Evolutionary conservation across 495 filamentous ascomycete species (phyloP).

Genomic region (Trichoderma erinaceum): DNA sequence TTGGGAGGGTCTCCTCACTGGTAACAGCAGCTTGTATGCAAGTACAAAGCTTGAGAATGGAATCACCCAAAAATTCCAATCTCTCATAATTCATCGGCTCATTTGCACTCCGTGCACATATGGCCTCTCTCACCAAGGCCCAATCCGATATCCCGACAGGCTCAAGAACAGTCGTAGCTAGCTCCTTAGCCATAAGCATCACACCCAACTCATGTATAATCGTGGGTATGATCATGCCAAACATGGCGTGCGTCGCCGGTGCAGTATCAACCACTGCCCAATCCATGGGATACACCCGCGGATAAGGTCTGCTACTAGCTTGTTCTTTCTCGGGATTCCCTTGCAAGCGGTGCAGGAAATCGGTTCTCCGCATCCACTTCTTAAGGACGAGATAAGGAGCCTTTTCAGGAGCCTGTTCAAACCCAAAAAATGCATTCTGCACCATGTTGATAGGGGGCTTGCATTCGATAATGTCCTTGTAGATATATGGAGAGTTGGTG

Average conservation of each 20-base stretch:
- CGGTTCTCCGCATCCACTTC: constrained; percentile 48
- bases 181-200: constrained; percentile 53
- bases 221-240: constrained; percentile 69
- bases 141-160: constrained; percentile 49
- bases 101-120: constrained; percentile 57
- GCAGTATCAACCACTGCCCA: constrained; percentile 45
- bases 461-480: constrained; percentile 26
- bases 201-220: constrained; percentile 65
- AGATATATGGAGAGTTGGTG: constrained; percentile 27
- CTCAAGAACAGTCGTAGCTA: constrained; percentile 56
- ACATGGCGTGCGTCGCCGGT: constrained; percentile 52
- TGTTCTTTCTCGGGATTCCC: neutral
- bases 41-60: constrained; percentile 71
- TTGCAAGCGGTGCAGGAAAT: constrained; percentile 52
- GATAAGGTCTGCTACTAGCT: constrained; percentile 28
- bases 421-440: constrained; percentile 20
- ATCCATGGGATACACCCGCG: constrained; percentile 28
- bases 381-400: constrained; percentile 44
- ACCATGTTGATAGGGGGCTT: constrained; percentile 33
- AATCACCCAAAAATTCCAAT: constrained; percentile 85
- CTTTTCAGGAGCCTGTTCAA: constrained; percentile 30
- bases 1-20: constrained; percentile 24
- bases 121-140: constrained; percentile 61
- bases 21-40: constrained; percentile 61
- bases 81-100: constrained; percentile 71